phyloP scores from a whole-genome alignment of 805 yeast species.

The Suhomyces kilbournensis region DNA sequence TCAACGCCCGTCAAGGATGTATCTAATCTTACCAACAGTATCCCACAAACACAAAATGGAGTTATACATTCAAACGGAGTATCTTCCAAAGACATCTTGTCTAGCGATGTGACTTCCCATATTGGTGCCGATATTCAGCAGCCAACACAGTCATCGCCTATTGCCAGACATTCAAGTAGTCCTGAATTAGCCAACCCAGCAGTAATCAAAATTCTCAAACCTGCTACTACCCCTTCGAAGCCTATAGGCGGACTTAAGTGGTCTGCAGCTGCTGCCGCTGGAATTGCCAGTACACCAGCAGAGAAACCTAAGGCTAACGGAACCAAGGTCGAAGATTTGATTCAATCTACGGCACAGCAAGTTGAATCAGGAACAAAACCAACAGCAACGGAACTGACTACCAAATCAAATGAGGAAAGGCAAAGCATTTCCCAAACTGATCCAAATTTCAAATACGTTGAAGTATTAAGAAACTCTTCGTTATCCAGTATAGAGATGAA shows the following conservation, averaged over 20 bases:
- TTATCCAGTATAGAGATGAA: constrained; percentile 30
- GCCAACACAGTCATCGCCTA: constrained; percentile 8
- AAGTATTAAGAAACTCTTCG: constrained; percentile 29
- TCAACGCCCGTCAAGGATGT: constrained; percentile 6
- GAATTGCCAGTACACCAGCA: constrained; percentile 16
- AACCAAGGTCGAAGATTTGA: background rate
- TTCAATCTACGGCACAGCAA: background rate
- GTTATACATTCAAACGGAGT: background rate
- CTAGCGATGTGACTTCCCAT: constrained; percentile 1
- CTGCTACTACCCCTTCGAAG: constrained; percentile 53
- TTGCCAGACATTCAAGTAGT: constrained; percentile 8
- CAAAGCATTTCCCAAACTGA: background rate
- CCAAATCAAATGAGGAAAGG: background rate
- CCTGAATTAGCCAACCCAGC: constrained; percentile 37
- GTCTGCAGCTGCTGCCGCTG: constrained; percentile 52
- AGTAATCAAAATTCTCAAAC: constrained; percentile 45
- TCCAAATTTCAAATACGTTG: constrained; percentile 13
- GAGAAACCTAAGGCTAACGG: background rate
- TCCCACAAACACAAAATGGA: background rate
- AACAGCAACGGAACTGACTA: background rate
- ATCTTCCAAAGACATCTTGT: background rate
- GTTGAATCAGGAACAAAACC: background rate
- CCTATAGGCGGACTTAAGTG: constrained; percentile 56
- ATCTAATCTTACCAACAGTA: background rate
- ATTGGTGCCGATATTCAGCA: background rate